phyloP scores from a whole-genome alignment of 2,329 filamentous ascomycete species.

The Xylaria sp. region DNA sequence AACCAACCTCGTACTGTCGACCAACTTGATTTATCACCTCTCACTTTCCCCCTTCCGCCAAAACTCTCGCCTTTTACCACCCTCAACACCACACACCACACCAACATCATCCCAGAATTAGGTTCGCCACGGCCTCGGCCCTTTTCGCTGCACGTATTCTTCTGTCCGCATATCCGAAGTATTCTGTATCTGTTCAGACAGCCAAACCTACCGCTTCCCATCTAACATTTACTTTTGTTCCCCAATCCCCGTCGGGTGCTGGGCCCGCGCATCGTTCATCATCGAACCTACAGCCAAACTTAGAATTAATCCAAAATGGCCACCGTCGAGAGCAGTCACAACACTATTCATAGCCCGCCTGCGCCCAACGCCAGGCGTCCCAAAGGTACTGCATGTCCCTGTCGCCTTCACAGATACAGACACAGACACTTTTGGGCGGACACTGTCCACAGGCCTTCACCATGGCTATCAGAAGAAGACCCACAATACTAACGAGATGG shows the following conservation, averaged over 20 bases:
- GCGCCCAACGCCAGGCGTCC: slow-evolving; percentile 43
- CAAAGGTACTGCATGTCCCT: slow-evolving; percentile 40
- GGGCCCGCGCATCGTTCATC: background rate
- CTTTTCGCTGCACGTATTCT: background rate
- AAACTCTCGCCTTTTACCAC: slow-evolving; percentile 10
- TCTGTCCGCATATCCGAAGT: background rate
- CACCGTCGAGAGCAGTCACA: slow-evolving; percentile 44
- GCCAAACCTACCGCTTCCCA: background rate
- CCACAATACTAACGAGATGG: slow-evolving; percentile 8
- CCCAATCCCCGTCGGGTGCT: background rate
- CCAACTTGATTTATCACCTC: slow-evolving; percentile 11
- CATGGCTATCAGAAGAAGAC: background rate
- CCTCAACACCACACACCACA: slow-evolving; percentile 4
- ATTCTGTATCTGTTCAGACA: background rate
- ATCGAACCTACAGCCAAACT: background rate
- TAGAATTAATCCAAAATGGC: slow-evolving; percentile 42
- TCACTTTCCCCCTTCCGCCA: background rate
- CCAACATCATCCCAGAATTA: background rate
- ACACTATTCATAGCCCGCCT: slow-evolving; percentile 41
- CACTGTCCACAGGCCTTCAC: background rate
- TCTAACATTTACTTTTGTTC: background rate
- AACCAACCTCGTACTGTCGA: background rate
- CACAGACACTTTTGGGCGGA: background rate
- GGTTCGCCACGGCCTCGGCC: background rate
- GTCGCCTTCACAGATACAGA: background rate